Evolutionary conservation across 2,329 filamentous ascomycete genomes (phyloP).

Genomic region (Arthroderma sp.): DNA sequence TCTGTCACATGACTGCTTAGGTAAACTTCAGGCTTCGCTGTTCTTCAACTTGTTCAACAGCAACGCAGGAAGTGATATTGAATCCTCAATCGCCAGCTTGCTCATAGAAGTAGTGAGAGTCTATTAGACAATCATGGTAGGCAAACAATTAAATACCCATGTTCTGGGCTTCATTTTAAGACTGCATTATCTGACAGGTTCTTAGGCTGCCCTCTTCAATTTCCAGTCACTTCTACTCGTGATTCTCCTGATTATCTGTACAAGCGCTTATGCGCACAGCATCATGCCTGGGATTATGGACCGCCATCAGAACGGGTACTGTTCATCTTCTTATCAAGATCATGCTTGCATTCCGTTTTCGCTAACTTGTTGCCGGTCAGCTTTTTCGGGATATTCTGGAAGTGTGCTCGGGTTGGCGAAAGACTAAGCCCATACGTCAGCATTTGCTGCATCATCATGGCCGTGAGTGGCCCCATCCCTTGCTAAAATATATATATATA

Average conservation of each 20-base stretch:
- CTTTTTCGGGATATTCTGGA: conserved; percentile 84
- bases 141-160: background rate
- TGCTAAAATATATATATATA: background rate
- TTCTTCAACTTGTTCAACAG: background rate
- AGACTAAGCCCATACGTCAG: conserved; percentile 89
- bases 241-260: conserved; percentile 89
- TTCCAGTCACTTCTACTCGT: conserved; percentile 95
- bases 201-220: conserved; percentile 90
- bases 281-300: conserved; percentile 84
- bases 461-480: conserved; percentile 46
- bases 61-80: background rate
- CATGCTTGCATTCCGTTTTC: background rate
- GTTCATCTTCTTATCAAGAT: background rate
- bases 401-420: conserved; percentile 85
- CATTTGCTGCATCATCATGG: conserved; percentile 87
- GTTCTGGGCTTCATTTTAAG: no score
- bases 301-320: conserved; percentile 79
- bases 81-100: background rate
- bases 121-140: background rate
- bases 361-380: conserved; percentile 32
- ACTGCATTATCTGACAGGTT: background rate
- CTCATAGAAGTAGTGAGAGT: background rate
- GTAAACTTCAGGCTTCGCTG: background rate
- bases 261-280: conserved; percentile 83
- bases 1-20: background rate